Conservation (phyloP, 139 green algal genomes). For the Ulvella scutata region DNA sequence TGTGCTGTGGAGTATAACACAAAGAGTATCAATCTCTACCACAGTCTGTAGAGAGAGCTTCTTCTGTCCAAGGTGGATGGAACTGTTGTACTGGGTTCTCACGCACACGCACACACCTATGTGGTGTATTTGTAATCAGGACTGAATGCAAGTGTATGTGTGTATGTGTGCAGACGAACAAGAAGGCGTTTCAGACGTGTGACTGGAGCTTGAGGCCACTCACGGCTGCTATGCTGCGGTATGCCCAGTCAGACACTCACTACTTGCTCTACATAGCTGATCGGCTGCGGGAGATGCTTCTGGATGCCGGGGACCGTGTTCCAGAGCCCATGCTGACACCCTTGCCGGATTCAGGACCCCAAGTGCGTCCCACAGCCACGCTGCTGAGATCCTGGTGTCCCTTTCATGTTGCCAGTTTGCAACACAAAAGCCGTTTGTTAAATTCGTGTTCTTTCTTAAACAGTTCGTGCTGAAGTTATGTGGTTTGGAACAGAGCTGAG, state of each 20-base stretch:
- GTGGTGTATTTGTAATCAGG: too few relatives aligned
- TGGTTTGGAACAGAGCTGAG: too few relatives aligned
- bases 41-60: too few relatives aligned
- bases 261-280: slow-evolving; percentile 85
- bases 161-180: background rate
- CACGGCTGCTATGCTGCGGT: slow-evolving; percentile 54
- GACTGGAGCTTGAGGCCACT: slow-evolving; percentile 87
- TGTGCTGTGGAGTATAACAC: too few relatives aligned
- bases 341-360: background rate
- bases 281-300: slow-evolving; percentile 31
- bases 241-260: slow-evolving; percentile 82
- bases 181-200: slow-evolving; percentile 65
- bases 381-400: background rate
- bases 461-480: too few relatives aligned
- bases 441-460: too few relatives aligned
- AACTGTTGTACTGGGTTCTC: too few relatives aligned
- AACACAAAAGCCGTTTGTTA: too few relatives aligned
- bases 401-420: background rate
- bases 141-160: too few relatives aligned
- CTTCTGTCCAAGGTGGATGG: too few relatives aligned
- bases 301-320: background rate
- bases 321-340: background rate
- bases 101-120: too few relatives aligned
- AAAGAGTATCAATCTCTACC: too few relatives aligned
- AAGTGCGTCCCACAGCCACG: background rate